Conservation (phyloP, 805 yeast genomes). For the Yamadazyma nakazawae region DNA sequence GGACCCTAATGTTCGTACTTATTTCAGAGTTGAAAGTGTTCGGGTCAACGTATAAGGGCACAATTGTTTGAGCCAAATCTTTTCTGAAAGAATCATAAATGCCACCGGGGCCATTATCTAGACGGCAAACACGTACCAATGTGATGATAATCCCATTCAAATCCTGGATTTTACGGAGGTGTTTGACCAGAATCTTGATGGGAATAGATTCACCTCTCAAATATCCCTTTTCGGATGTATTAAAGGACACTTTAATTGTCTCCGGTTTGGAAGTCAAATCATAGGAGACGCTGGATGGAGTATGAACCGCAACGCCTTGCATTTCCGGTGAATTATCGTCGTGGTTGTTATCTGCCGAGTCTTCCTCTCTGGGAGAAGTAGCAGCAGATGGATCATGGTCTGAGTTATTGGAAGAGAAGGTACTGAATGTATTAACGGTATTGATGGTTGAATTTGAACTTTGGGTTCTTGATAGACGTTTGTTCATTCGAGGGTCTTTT, state of each 20-base stretch:
- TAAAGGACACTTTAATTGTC: constrained; percentile 35
- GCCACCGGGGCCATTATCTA: constrained; percentile 54
- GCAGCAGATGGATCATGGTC: constrained; percentile 16
- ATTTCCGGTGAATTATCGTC: background rate
- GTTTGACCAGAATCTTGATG: constrained; percentile 61
- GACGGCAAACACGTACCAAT: constrained; percentile 71
- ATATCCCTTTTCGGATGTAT: constrained; percentile 60
- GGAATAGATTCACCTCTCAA: constrained; percentile 79
- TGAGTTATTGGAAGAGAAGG: constrained; percentile 31
- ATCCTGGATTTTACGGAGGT: constrained; percentile 67
- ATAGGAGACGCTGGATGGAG: constrained; percentile 9
- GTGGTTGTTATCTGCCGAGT: background rate
- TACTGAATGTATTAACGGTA: constrained; percentile 26
- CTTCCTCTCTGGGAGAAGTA: constrained; percentile 2
- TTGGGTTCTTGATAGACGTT: constrained; percentile 32
- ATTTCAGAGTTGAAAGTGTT: constrained; percentile 52
- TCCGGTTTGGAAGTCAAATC: constrained; percentile 18
- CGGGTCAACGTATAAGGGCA: constrained; percentile 80
- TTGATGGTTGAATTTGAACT: constrained; percentile 32
- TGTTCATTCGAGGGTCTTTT: constrained; percentile 43
- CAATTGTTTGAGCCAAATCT: constrained; percentile 72
- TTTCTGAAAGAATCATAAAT: constrained; percentile 74
- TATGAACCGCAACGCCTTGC: constrained; percentile 1
- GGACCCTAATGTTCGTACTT: constrained; percentile 64
- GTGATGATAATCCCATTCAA: constrained; percentile 76